A percentile compares a stretch with the other conserved stretches of the same genome.
These are phyloP conservation scores for Aspergillus texensis DNA, from an alignment of 2,329 filamentous ascomycete species.

Conservation along the genomic window DNA sequence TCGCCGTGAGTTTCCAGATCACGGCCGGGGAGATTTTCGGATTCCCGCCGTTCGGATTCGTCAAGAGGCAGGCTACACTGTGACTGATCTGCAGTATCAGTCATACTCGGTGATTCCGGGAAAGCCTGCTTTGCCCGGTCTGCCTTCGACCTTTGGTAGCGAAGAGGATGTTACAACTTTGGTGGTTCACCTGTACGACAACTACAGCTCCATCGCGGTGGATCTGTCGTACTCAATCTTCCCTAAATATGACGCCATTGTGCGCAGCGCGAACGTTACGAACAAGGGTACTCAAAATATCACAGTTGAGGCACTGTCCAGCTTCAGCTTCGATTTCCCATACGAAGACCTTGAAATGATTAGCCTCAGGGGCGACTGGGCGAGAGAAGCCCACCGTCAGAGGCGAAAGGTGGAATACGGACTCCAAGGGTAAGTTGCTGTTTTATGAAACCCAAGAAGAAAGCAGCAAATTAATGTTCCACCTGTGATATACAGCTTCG, in stretches of 20 bases:
- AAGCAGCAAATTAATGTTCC: slow-evolving; percentile 23
- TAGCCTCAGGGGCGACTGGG: slow-evolving; percentile 65
- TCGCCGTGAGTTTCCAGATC: slow-evolving; percentile 65
- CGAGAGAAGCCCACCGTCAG: slow-evolving; percentile 59
- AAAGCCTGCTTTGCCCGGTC: slow-evolving; percentile 58
- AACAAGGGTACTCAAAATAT: slow-evolving; percentile 60
- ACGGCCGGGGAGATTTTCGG: slow-evolving; percentile 66
- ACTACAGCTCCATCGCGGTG: slow-evolving; percentile 59
- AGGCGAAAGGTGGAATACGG: slow-evolving; percentile 61
- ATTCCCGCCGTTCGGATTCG: slow-evolving; percentile 63
- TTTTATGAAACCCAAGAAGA: background rate
- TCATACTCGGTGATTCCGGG: slow-evolving; percentile 59
- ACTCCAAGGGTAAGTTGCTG: slow-evolving; percentile 51
- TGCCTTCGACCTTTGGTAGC: slow-evolving; percentile 63
- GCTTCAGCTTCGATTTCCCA: slow-evolving; percentile 64
- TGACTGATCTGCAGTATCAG: slow-evolving; percentile 61
- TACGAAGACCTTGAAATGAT: slow-evolving; percentile 65
- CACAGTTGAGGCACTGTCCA: slow-evolving; percentile 60
- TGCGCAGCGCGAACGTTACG: slow-evolving; percentile 62
- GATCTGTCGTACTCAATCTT: slow-evolving; percentile 67
- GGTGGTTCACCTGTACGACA: slow-evolving; percentile 61
- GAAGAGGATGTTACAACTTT: slow-evolving; percentile 62
- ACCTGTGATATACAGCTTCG: slow-evolving; percentile 51
- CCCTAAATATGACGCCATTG: slow-evolving; percentile 62
- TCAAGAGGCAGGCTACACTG: slow-evolving; percentile 61